Conservation (phyloP, 2,329 filamentous ascomycete genomes). For the Apiospora pterosperma region DNA sequence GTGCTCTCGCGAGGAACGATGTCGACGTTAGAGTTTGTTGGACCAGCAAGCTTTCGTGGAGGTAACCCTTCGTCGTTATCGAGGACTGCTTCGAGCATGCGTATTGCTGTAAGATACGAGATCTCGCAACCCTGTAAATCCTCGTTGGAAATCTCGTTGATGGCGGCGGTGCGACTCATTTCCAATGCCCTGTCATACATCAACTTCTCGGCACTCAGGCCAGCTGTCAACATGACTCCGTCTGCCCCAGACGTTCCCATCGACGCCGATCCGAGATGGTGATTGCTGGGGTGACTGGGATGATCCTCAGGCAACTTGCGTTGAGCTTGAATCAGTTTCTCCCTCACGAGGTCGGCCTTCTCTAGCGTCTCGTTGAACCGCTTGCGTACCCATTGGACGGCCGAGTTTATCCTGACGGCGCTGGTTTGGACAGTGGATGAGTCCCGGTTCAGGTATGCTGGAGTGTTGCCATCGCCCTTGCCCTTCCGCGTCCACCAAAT, state of each 20-base stretch:
- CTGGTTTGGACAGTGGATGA: constrained; percentile 45
- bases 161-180: constrained; percentile 92
- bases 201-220: constrained; percentile 90
- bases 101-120: constrained; percentile 87
- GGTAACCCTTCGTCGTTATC: constrained; percentile 69
- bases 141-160: constrained; percentile 91
- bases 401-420: constrained; percentile 77
- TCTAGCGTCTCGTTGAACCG: constrained; percentile 97
- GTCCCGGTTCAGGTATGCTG: constrained; percentile 34
- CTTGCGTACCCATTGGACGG: constrained; percentile 90
- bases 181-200: constrained; percentile 98
- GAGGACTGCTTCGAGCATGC: constrained; percentile 91
- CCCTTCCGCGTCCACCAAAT: constrained; percentile 85
- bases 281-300: constrained; percentile 79
- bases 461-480: constrained; percentile 55
- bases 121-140: constrained; percentile 86
- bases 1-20: constrained; percentile 41
- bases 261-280: constrained; percentile 55
- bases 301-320: constrained; percentile 80
- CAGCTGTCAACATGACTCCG: constrained; percentile 79
- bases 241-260: constrained; percentile 65
- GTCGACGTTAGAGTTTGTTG: constrained; percentile 26
- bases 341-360: constrained; percentile 90
- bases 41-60: constrained; percentile 24
- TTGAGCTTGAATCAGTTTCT: constrained; percentile 84